Evolutionary conservation across 1,284 basidiomycete species (phyloP), one percentile per base, ranked within the genome.

Genomic region (Sparassis latifolia): DNA sequence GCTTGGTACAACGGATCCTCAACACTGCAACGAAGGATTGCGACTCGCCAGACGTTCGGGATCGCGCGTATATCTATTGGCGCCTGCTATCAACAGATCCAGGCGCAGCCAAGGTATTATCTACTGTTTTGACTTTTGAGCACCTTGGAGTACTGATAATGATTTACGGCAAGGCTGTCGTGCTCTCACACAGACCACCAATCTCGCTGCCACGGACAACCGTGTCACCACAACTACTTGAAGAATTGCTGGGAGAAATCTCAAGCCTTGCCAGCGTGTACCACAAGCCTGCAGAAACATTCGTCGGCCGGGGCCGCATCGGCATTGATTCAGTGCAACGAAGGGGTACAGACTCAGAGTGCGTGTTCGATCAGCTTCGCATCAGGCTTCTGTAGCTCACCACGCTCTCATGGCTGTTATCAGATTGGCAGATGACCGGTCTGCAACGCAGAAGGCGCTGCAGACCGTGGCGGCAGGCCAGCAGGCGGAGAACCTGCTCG

Each of bases 41-140:
- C 56, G 96, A 99, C 64, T 96, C 90, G 28, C 93, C 97, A 4
- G 97, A 99, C 67, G 84, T 99, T n/a, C 79, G 96, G 44, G 96
- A 99, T 66, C 79, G 92, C 32, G 93, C 92, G 0, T 98, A 97
- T 66, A 96, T 98, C 45, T 97, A 97, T 66, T 98, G 95, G 95
- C 78, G 96, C 53, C 67, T 98, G 55, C 69, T 98, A 42, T 95
- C 91, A 7, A 92, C 92, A 37, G 96, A 99, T 68, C 89, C 92
- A 2, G 90, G 83, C 3, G 93, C 94, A 27, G 95, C 95, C 0
- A 97, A 95, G 79, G 92, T 91, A 56, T 27, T 38, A 38, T 38
- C n/a, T 38, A 7, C 35, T n/a, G 35, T 30, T n/a, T 38, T 38
- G 29, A 44, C 33, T 31, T 12, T 50, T 46, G 12, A 33, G 28